These are phyloP conservation scores for Fusarium bactridioides DNA, from an alignment of 2,329 filamentous ascomycete species.

Conservation along the genomic window DNA sequence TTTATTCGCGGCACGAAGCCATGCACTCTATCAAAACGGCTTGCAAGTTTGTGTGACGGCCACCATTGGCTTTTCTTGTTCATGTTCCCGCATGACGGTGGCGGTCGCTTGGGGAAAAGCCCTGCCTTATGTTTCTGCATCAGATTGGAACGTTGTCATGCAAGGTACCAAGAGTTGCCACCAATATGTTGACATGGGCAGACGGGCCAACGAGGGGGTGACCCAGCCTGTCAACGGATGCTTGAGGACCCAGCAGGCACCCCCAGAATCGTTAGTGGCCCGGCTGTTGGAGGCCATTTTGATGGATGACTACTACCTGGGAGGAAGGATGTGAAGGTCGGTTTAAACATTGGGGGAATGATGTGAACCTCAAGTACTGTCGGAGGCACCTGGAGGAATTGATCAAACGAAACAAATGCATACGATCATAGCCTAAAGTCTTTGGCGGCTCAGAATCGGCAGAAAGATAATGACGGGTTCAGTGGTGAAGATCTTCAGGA, in stretches of 20 bases:
- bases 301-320: neutral
- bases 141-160: constrained; percentile 33
- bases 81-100: constrained; percentile 43
- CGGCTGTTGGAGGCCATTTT: constrained; percentile 23
- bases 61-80: constrained; percentile 35
- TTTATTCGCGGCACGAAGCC: constrained; percentile 8
- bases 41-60: constrained; percentile 24
- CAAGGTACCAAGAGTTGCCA: constrained; percentile 40
- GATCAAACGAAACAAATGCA: constrained; percentile 14
- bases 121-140: constrained; percentile 30
- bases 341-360: neutral
- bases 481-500: constrained; percentile 25
- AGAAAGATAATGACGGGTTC: constrained; percentile 14
- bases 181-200: neutral
- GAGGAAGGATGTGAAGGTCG: neutral
- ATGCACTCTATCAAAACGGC: constrained; percentile 11
- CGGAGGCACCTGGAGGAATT: constrained; percentile 8
- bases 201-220: constrained; percentile 12
- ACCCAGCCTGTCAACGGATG: constrained; percentile 20
- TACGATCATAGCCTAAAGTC: neutral
- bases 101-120: constrained; percentile 27
- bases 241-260: constrained; percentile 2
- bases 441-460: constrained; percentile 4
- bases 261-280: constrained; percentile 21
- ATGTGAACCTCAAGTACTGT: neutral